Conservation (phyloP, 441 rosid genomes). For the Brassica balearica region DNA sequence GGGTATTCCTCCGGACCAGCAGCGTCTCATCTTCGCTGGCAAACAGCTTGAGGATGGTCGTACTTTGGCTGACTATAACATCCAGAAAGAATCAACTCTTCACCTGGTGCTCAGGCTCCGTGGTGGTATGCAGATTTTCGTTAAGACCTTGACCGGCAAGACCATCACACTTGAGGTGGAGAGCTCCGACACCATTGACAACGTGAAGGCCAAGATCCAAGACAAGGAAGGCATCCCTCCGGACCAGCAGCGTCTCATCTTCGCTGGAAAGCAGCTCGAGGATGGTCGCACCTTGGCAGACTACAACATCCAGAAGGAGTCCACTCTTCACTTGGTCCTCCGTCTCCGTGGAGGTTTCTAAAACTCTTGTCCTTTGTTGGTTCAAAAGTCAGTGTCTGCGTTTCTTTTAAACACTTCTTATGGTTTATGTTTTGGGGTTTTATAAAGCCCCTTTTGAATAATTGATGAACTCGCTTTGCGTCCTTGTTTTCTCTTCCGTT, state of each 20-base stretch:
- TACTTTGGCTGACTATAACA: conserved; percentile 49
- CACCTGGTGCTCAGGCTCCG: conserved; percentile 41
- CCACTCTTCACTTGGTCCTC: conserved; percentile 42
- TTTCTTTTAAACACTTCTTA: neutral
- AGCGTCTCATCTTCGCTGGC: neutral
- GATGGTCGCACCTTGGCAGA: conserved; percentile 54
- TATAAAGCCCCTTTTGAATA: conserved; percentile 22
- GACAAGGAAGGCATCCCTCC: conserved; percentile 53
- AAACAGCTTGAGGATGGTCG: conserved; percentile 50
- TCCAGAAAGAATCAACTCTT: conserved; percentile 52
- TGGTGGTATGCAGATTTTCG: conserved; percentile 44
- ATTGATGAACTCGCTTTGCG: conserved; percentile 19
- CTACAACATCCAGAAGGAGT: conserved; percentile 51
- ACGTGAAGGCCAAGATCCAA: conserved; percentile 53
- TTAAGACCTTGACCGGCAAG: conserved; percentile 46
- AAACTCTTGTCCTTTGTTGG: neutral
- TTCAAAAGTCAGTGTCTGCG: neutral
- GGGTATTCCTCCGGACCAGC: conserved; percentile 1
- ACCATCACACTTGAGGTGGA: conserved; percentile 42
- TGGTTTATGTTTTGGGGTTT: conserved; percentile 15
- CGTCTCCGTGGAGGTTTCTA: conserved; percentile 33
- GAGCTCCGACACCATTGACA: conserved; percentile 43
- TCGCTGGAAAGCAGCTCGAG: conserved; percentile 51
- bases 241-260: conserved; percentile 33
- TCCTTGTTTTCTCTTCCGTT: neutral